phyloP scores from a whole-genome alignment of 352 stramenopile genomes.

The Phytophthora lateralis region DNA sequence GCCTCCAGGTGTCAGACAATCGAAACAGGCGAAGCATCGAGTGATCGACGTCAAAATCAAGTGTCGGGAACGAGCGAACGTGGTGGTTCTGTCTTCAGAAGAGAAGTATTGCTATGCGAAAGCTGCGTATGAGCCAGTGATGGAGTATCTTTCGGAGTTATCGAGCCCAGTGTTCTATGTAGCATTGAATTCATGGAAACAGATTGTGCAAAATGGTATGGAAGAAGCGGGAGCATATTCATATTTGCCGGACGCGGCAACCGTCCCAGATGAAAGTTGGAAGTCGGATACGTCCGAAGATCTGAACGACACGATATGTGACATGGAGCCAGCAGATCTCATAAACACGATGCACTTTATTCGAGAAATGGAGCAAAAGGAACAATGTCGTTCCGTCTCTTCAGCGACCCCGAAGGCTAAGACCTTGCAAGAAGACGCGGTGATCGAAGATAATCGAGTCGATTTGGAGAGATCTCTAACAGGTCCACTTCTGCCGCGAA shows the following conservation, averaged over 20 bases:
- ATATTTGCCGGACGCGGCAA: background rate
- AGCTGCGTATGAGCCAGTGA: constrained; percentile 4
- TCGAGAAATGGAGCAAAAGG: constrained; percentile 1
- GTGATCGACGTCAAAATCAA: constrained; percentile 7
- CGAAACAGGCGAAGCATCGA: background rate
- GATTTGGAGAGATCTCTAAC: too few relatives aligned
- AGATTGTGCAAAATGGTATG: background rate
- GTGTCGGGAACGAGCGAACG: constrained; percentile 5
- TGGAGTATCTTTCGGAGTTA: constrained; percentile 1
- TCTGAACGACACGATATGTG: background rate
- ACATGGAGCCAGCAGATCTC: constrained; percentile 2
- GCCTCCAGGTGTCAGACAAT: background rate
- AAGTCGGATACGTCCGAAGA: background rate
- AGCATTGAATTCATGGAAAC: background rate
- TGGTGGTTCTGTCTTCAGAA: constrained; percentile 9
- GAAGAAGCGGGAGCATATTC: background rate
- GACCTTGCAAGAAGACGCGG: too few relatives aligned
- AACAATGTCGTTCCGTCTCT: background rate
- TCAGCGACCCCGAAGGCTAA: too few relatives aligned
- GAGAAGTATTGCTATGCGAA: constrained; percentile 15
- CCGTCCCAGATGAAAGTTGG: background rate
- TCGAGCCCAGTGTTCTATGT: constrained; percentile 3
- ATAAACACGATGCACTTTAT: constrained; percentile 7
- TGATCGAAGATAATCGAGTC: too few relatives aligned
- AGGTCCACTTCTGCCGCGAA: too few relatives aligned